These are phyloP conservation scores for Schizochytrium sp. DNA, from an alignment of 108 stramenopile species.

Conservation along the genomic window DNA sequence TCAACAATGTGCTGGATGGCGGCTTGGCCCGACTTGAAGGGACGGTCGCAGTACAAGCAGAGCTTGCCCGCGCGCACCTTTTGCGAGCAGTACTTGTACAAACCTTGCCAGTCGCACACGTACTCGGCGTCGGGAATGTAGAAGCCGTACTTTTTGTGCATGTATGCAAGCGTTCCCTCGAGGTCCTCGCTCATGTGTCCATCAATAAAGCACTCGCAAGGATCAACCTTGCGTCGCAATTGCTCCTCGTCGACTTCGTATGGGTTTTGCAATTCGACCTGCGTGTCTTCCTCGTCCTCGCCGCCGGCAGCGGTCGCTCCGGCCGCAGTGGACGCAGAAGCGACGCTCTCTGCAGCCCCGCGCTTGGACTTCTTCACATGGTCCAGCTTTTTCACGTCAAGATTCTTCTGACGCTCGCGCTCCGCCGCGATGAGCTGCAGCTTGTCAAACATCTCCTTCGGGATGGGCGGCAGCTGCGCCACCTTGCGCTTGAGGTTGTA, in stretches of 20 bases:
- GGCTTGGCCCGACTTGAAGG: background rate
- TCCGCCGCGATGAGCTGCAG: background rate
- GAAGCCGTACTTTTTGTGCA: background rate
- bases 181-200: background rate
- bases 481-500: conserved; percentile 17
- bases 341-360: background rate
- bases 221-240: background rate
- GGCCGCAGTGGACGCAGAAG: background rate
- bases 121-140: conserved; percentile 8
- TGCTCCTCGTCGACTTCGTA: background rate
- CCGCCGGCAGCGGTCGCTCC: background rate
- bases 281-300: background rate
- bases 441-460: background rate
- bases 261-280: background rate
- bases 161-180: background rate
- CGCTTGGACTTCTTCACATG: background rate
- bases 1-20: background rate
- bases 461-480: background rate
- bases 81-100: background rate
- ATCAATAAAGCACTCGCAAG: background rate
- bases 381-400: background rate
- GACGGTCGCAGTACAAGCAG: conserved; percentile 19
- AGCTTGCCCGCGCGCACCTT: background rate
- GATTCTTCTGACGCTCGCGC: background rate
- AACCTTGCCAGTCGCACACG: background rate